Evolutionary conservation across 768 basidiomycete species (phyloP), one percentile per base, ranked within the genome.

Genomic region (Aureoboletus auriporus): DNA sequence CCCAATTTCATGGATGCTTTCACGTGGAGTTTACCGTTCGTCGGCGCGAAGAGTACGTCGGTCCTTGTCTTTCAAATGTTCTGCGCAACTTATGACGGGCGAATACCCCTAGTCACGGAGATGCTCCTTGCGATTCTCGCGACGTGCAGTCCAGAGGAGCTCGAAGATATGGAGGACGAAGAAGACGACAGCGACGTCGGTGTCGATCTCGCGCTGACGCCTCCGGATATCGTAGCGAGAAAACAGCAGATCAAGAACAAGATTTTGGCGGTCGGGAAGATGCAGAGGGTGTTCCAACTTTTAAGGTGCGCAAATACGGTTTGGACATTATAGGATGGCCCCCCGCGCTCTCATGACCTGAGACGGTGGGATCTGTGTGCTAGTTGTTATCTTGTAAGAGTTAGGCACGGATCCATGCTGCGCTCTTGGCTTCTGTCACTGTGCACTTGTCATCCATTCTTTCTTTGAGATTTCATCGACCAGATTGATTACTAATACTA

Each of bases 1-100:
- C 95, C 95, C 0, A 97, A 97, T 69, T 96, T 97, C 56, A 94
- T 96, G 86, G 92, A 98, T 63, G 94, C 89, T 29, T 98, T 99
- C 65, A 97, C 94, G 3, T 99, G 95, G 95, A 92, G 89, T 77
- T 66, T 99, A 50, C 95, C 95, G 0, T 99, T 99, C 62, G 95
- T 99, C 4, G 95, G 94, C 42, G 85, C 90, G 45, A 99, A 99
- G 73, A 98, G 95, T 95, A 56, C 48, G 91, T 56, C 16, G 0
- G 12, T n/a, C 31, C n/a, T 12, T 39, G 2, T 29, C 7, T 9
- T 33, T 29, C 17, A 14, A 3, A 3, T 6, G 12, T 27, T 31
- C 14, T 6, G 20, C 12, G 13, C 35, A 27, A 35, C 41, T 44
- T 4, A 44, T n/a, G 33, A 41, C 14, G 9, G 20, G 27, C 10